Evolutionary conservation across 306 rosid genomes (phyloP).

Genomic region (Lathyrus sativus): DNA sequence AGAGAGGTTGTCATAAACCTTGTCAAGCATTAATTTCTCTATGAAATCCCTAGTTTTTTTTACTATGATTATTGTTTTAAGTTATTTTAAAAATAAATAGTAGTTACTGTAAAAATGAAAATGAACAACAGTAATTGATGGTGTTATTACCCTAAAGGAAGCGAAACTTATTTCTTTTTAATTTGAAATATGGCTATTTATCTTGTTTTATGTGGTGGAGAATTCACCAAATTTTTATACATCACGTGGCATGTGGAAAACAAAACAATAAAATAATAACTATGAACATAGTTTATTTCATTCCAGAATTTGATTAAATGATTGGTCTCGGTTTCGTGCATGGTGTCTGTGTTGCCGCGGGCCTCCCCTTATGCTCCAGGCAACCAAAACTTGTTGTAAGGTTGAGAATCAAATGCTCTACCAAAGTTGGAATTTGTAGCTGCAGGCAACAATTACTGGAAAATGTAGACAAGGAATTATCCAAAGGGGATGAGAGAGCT

Average conservation of each 20-base stretch:
- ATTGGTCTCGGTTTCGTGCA: slow-evolving; percentile 44
- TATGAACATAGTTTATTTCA: not conserved
- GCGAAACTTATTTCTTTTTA: too few species aligned
- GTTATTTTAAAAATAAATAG: too few species aligned
- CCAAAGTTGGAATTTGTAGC: slow-evolving; percentile 47
- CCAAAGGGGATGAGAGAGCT: slow-evolving; percentile 69
- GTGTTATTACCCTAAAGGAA: too few species aligned
- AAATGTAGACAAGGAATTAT: slow-evolving; percentile 64
- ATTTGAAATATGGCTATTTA: not conserved
- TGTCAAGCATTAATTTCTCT: too few species aligned
- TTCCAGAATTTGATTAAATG: slow-evolving; percentile 38
- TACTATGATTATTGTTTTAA: too few species aligned
- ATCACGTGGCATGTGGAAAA: not conserved
- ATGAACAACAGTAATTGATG: too few species aligned
- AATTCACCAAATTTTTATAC: not conserved
- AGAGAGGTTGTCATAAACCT: too few species aligned
- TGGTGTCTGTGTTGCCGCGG: slow-evolving; percentile 47
- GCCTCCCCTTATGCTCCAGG: slow-evolving; percentile 28
- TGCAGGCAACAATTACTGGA: slow-evolving; percentile 54
- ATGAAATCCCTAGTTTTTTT: too few species aligned
- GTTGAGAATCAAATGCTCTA: slow-evolving; percentile 47
- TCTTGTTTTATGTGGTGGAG: slow-evolving; percentile 39
- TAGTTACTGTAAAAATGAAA: too few species aligned
- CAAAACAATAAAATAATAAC: not conserved
- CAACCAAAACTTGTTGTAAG: slow-evolving; percentile 32